phyloP scores from a whole-genome alignment of 192 early-diverging fungal species.

The Podila verticillata region DNA sequence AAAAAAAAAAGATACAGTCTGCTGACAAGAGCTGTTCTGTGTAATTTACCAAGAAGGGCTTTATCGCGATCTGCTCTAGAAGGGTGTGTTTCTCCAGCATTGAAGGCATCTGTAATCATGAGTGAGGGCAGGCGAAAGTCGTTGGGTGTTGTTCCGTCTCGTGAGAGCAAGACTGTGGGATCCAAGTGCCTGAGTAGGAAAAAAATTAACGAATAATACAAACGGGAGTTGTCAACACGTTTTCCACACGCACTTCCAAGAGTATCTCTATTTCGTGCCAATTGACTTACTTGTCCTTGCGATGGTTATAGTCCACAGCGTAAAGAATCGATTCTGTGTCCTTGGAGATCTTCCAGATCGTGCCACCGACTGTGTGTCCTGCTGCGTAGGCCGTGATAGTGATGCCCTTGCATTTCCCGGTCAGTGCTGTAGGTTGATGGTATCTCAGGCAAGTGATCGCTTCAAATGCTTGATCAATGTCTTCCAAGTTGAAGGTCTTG shows the following conservation, averaged over 20 bases:
- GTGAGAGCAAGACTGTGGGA: constrained; percentile 67
- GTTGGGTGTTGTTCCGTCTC: constrained; percentile 69
- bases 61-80: constrained; percentile 79
- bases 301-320: constrained; percentile 96
- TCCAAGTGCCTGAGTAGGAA: constrained; percentile 82
- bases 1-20: background rate
- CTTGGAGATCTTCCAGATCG: constrained; percentile 96
- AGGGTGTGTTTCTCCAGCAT: constrained; percentile 72
- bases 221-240: constrained; percentile 5
- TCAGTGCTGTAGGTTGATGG: constrained; percentile 82
- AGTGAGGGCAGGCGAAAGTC: constrained; percentile 84
- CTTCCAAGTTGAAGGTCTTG: constrained; percentile 75
- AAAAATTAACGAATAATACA: constrained; percentile 71
- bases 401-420: constrained; percentile 83
- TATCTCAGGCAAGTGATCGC: constrained; percentile 84
- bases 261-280: no score
- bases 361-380: constrained; percentile 95
- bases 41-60: constrained; percentile 73
- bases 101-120: constrained; percentile 93
- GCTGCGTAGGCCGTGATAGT: constrained; percentile 91
- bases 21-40: no score
- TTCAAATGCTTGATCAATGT: constrained; percentile 89
- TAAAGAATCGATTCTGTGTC: constrained; percentile 95
- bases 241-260: background rate
- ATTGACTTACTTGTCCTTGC: constrained; percentile 80